phyloP scores from a whole-genome alignment of 2,329 filamentous ascomycete genomes.

The Aspergillus sp. region DNA sequence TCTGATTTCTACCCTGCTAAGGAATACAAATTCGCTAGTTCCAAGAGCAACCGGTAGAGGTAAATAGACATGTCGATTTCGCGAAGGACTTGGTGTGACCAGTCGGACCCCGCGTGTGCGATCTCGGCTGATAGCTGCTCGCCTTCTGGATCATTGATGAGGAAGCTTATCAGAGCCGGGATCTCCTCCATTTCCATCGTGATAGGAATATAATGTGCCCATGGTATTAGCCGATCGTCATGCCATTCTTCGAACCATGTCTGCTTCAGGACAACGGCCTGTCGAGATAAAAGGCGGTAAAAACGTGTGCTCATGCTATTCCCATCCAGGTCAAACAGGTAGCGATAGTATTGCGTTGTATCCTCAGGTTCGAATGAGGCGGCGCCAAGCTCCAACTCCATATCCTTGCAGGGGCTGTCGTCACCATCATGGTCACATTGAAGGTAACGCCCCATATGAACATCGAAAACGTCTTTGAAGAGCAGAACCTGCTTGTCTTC shows the following conservation, averaged over 20 bases:
- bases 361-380: neutral
- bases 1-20: neutral
- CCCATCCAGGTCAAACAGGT: conserved; percentile 53
- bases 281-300: conserved; percentile 51
- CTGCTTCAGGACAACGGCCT: conserved; percentile 51
- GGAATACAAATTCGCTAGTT: conserved; percentile 25
- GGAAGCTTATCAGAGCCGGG: conserved; percentile 50
- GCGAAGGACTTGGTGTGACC: conserved; percentile 55
- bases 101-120: conserved; percentile 54
- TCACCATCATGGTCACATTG: neutral
- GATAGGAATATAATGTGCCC: conserved; percentile 59
- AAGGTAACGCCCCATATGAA: neutral
- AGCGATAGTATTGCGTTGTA: neutral
- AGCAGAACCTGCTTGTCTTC: neutral
- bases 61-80: conserved; percentile 57
- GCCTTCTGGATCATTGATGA: conserved; percentile 49
- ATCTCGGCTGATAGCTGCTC: conserved; percentile 50
- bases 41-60: conserved; percentile 62
- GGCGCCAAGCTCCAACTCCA: neutral
- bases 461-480: neutral
- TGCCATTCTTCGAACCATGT: conserved; percentile 59
- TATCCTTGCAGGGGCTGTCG: neutral
- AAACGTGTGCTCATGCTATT: conserved; percentile 57
- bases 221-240: conserved; percentile 55
- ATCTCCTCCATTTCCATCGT: conserved; percentile 52